Base-by-base conservation (phyloP, 1,139 yeast species). In the Candida sojae region DNA sequence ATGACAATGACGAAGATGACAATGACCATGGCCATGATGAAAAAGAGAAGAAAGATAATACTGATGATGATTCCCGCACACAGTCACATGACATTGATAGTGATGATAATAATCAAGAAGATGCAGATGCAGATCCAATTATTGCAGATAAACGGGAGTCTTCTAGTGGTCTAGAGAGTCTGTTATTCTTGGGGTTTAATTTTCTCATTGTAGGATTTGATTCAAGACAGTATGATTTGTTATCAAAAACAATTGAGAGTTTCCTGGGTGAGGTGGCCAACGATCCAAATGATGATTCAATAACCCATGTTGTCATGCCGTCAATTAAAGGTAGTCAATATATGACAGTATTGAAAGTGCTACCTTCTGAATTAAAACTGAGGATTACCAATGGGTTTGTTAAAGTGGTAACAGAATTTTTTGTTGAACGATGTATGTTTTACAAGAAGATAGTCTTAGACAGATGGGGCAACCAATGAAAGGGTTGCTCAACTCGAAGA, bases 351-450 rank as follows among this genome's bases (percentile, higher is more conserved):
- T 58, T 70, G 34, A 62, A 62, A 33, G 55, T 57, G n/a, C 57
- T 70, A 17, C 64, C 75, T 2, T 32, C 55, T 3, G 33, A 53
- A 3, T 51, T 60, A 10, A 66, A 61, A 42, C 48, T 55, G 23
- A 57, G 57, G 25, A 60, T 71, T 29, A 58, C 62, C 32, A 54
- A 53, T 38, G 64, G 67, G 4, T 56, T 57, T 3, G 60, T 68
- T 17, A 57, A 58, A 33, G 59, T 74, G 2, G 80, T 82, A 2
- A 86, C 96, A 1, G 97, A 92, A 64, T 90, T 96, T 92, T 86
- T 88, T 57, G 68, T 92, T 28, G 98, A 92, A 64, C 67, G 97
- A 51, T 80, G 89, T 31, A 70, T 91, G 31, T 86, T 79, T 63
- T 86, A 86, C 58, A 77, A 79, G 41, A 67, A 68, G 45, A 59